Evolutionary conservation across 1,284 basidiomycete genomes (phyloP).

Genomic region (Trichosporon sp.): DNA sequence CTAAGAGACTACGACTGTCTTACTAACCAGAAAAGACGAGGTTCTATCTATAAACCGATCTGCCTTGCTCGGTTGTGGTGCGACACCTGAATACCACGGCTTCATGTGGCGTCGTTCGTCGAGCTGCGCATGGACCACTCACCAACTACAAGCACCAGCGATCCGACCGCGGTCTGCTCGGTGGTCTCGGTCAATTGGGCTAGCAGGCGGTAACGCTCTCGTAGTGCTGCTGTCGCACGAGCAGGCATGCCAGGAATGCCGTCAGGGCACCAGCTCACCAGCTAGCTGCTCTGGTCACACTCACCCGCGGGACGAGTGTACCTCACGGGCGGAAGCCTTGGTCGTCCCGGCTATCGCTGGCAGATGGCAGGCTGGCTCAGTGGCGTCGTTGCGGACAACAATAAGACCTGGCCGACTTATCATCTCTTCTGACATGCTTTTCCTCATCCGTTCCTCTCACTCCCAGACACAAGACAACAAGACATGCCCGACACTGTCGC

Average conservation of each 20-base stretch:
- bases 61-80: neutral
- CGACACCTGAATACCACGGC: neutral
- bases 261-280: neutral
- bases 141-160: neutral
- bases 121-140: neutral
- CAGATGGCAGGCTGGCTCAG: neutral
- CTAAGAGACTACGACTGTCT: no score
- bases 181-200: neutral
- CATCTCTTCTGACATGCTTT: neutral
- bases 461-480: neutral
- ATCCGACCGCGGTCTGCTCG: neutral
- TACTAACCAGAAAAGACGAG: neutral
- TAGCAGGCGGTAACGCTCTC: neutral
- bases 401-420: neutral
- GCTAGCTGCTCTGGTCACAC: neutral
- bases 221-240: neutral
- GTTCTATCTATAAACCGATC: neutral
- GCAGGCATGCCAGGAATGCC: neutral
- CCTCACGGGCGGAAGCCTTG: neutral
- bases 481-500: neutral
- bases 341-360: neutral
- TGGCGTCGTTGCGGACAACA: neutral
- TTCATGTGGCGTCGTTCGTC: neutral
- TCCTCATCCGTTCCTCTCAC: neutral
- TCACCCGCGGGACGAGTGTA: neutral